Evolutionary conservation across 1,284 basidiomycete species (phyloP).

Genomic region (Ustilago vetiveriae): DNA sequence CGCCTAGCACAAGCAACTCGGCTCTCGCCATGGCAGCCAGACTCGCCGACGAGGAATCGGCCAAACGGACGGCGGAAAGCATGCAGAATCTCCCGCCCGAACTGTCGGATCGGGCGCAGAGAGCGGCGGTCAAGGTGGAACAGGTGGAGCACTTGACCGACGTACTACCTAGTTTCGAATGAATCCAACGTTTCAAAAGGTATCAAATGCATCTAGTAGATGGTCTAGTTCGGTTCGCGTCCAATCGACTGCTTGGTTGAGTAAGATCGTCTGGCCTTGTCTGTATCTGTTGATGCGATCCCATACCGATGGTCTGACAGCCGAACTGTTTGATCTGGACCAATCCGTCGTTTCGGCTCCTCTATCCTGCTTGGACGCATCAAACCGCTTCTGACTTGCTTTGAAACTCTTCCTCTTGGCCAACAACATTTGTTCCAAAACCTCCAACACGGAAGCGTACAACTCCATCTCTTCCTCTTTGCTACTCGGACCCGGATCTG

Average conservation of each 20-base stretch:
- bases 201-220: slow-evolving; percentile 28
- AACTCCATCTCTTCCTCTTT: slow-evolving; percentile 8
- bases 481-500: neutral
- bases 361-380: too few species aligned
- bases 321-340: too few species aligned
- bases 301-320: slow-evolving; percentile 11
- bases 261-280: slow-evolving; percentile 25
- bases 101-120: slow-evolving; percentile 29
- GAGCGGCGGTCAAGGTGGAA: slow-evolving; percentile 37
- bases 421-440: slow-evolving; percentile 33
- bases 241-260: slow-evolving; percentile 44
- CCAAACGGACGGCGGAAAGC: slow-evolving; percentile 16
- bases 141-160: slow-evolving; percentile 32
- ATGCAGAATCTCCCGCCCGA: slow-evolving; percentile 14
- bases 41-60: slow-evolving; percentile 18
- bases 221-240: slow-evolving; percentile 32
- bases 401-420: slow-evolving; percentile 38
- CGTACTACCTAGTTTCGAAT: slow-evolving; percentile 43
- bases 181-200: neutral
- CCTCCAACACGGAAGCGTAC: slow-evolving; percentile 21
- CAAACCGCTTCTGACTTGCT: slow-evolving; percentile 6
- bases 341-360: too few species aligned
- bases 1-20: slow-evolving; percentile 5
- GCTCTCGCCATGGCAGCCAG: slow-evolving; percentile 23
- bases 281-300: slow-evolving; percentile 28